A percentile compares a stretch with the other conserved stretches of the same genome.
Evolutionary conservation across 305 asterid species (phyloP).

Genomic region (Stenogyne calaminthoides): DNA sequence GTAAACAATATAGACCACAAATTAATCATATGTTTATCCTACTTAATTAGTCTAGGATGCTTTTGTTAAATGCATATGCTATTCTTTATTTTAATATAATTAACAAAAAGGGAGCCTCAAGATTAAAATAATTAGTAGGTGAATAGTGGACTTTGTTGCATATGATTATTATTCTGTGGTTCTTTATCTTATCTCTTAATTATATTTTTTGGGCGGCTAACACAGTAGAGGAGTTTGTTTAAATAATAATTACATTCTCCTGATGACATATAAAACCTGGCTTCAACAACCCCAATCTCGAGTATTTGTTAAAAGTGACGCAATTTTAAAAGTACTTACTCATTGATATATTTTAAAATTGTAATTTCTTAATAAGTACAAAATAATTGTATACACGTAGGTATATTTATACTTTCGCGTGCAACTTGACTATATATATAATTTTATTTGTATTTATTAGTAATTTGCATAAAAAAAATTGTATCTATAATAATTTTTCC

Average conservation of each 20-base stretch:
- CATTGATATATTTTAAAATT: no score
- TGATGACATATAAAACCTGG: not conserved
- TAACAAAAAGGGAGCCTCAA: slow-evolving; percentile 5
- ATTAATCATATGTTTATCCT: not conserved
- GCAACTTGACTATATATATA: no score
- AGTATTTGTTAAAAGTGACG: no score
- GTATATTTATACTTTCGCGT: no score
- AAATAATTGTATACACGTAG: no score
- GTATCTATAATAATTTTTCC: no score
- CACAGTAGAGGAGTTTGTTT: not conserved
- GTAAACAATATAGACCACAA: not conserved
- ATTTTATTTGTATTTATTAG: no score
- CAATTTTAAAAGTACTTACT: no score
- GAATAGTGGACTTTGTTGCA: slow-evolving; percentile 31
- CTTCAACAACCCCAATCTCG: not conserved
- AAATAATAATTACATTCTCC: not conserved
- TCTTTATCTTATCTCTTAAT: slow-evolving; percentile 37
- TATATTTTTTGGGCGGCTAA: slow-evolving; percentile 46
- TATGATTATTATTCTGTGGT: slow-evolving; percentile 27
- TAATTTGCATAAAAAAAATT: no score
- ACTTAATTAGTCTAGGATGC: slow-evolving; percentile 28
- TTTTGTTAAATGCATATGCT: slow-evolving; percentile 11
- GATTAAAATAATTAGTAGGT: slow-evolving; percentile 34
- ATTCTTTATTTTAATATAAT: not conserved
- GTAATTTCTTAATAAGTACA: no score